Evolutionary conservation across 2,329 filamentous ascomycete species (phyloP).

Genomic region (Lasiodiplodia theobromae): DNA sequence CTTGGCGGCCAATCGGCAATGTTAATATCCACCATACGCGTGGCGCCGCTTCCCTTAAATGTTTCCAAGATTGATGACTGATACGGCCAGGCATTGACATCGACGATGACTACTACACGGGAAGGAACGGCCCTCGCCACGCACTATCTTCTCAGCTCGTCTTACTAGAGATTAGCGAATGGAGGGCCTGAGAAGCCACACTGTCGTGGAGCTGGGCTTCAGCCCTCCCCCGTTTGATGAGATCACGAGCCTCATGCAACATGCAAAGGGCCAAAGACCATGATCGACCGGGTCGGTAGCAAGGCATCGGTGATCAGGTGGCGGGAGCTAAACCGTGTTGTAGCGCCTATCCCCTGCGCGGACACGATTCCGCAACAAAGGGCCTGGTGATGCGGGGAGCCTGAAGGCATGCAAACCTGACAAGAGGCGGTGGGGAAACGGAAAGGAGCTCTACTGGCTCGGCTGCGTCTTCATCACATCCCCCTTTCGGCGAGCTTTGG

Average conservation of each 20-base stretch:
- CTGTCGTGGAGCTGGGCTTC: neutral
- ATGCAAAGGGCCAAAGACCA: neutral
- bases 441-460: neutral
- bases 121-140: neutral
- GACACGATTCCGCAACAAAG: neutral
- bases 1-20: neutral
- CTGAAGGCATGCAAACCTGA: neutral
- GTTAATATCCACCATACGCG: neutral
- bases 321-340: neutral
- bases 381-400: neutral
- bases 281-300: neutral
- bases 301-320: neutral
- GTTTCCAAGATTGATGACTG: neutral
- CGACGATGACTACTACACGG: neutral
- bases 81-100: neutral
- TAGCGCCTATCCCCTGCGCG: neutral
- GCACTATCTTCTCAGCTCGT: neutral
- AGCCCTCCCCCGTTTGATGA: neutral
- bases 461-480: neutral
- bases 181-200: neutral
- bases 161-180: neutral
- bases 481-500: neutral
- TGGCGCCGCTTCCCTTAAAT: neutral
- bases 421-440: neutral
- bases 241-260: neutral